Evolutionary conservation across 2,329 filamentous ascomycete species (phyloP).

Genomic region (Scopulariopsis brevicaulis): DNA sequence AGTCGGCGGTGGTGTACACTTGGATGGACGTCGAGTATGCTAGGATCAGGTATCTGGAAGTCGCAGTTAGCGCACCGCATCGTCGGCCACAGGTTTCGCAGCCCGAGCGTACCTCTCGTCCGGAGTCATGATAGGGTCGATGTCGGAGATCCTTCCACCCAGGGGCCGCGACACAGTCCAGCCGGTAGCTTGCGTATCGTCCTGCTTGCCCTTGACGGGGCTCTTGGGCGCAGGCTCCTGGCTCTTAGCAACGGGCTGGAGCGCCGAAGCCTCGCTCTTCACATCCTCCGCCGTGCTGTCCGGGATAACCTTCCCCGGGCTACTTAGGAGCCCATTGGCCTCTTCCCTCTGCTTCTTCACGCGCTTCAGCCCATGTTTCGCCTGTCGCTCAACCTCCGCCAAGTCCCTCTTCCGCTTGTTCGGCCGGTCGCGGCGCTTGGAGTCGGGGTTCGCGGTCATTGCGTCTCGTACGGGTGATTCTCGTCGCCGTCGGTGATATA

Average conservation of each 20-base stretch:
- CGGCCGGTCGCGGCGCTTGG: slow-evolving; percentile 20
- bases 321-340: slow-evolving; percentile 11
- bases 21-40: slow-evolving; percentile 65
- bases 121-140: slow-evolving; percentile 49
- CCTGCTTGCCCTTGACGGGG: background rate
- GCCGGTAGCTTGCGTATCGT: slow-evolving; percentile 12
- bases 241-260: background rate
- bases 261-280: background rate
- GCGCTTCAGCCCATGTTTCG: slow-evolving; percentile 27
- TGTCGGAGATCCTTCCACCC: slow-evolving; percentile 53
- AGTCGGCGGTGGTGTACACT: slow-evolving; percentile 72
- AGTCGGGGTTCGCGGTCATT: slow-evolving; percentile 23
- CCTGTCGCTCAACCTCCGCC: slow-evolving; percentile 22
- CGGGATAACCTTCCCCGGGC: background rate
- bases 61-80: background rate
- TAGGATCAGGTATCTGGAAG: slow-evolving; percentile 57
- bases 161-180: slow-evolving; percentile 55
- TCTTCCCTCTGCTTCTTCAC: slow-evolving; percentile 17
- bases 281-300: background rate
- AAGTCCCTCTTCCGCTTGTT: slow-evolving; percentile 37
- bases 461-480: background rate
- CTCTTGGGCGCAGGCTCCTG: background rate
- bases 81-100: background rate
- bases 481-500: background rate
- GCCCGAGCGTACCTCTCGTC: slow-evolving; percentile 34